These are phyloP conservation scores for Biancaea sappan DNA, from an alignment of 306 rosid genomes.

Conservation along the genomic window DNA sequence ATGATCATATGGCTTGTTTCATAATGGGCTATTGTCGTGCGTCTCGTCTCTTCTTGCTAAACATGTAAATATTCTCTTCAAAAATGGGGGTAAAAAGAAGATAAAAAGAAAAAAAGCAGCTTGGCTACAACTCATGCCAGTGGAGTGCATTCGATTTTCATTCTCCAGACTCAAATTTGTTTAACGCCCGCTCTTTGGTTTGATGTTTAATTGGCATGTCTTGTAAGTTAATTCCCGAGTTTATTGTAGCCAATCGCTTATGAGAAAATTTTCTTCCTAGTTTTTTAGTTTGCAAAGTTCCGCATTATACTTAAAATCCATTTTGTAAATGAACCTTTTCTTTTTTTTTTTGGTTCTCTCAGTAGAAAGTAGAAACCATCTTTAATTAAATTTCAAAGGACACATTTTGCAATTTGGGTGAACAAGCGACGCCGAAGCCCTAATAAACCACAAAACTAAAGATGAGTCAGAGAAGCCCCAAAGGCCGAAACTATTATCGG, in stretches of 20 bases:
- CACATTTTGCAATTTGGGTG: neutral
- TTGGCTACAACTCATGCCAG: conserved; percentile 35
- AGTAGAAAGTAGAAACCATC: too few species aligned
- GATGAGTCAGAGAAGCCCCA: neutral
- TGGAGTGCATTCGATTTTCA: conserved; percentile 37
- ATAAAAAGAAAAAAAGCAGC: conserved; percentile 31
- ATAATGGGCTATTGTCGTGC: conserved; percentile 17
- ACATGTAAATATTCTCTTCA: conserved; percentile 51
- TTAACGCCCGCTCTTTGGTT: conserved; percentile 38
- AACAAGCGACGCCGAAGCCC: neutral
- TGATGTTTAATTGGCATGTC: conserved; percentile 41
- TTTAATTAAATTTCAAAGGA: neutral
- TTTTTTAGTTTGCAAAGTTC: neutral
- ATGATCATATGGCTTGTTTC: conserved; percentile 43
- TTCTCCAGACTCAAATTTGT: conserved; percentile 37
- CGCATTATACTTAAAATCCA: neutral
- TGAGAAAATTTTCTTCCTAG: neutral
- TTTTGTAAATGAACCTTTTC: conserved; percentile 4
- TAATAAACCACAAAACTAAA: too few species aligned
- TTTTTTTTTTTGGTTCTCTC: too few species aligned
- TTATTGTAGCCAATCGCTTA: neutral
- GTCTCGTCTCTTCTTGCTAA: conserved; percentile 39
- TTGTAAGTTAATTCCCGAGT: conserved; percentile 5
- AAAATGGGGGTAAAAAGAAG: too few species aligned
- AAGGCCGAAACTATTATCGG: too few species aligned